These are phyloP conservation scores for Colletotrichum limetticola DNA, from an alignment of 2,329 filamentous ascomycete genomes.

Conservation along the genomic window DNA sequence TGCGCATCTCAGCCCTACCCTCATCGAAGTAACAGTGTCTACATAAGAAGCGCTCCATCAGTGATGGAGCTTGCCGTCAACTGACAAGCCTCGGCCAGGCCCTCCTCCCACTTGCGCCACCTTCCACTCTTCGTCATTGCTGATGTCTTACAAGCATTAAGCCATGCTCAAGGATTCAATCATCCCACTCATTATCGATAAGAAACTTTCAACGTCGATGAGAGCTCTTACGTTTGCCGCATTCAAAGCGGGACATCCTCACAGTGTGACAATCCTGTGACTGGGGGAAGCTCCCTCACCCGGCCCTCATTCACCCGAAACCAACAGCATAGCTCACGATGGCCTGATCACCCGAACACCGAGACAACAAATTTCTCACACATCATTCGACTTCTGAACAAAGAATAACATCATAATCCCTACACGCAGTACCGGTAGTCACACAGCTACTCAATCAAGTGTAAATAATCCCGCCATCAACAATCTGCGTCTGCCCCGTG, in stretches of 20 bases:
- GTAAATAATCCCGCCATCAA: slow-evolving; percentile 61
- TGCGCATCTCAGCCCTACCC: too few relatives aligned
- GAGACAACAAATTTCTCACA: neutral
- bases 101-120: too few relatives aligned
- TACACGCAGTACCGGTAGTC: too few relatives aligned
- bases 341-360: neutral
- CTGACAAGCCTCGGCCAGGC: too few relatives aligned
- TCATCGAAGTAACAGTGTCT: too few relatives aligned
- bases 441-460: neutral
- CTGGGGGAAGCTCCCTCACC: neutral
- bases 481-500: slow-evolving; percentile 72
- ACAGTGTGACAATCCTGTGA: neutral
- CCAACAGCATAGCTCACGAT: neutral
- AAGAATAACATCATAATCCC: neutral
- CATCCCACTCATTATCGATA: too few relatives aligned
- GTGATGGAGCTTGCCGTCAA: too few relatives aligned
- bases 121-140: too few relatives aligned
- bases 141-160: too few relatives aligned
- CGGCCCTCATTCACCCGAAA: neutral
- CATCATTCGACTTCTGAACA: neutral
- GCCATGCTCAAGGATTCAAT: too few relatives aligned
- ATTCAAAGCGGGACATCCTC: neutral
- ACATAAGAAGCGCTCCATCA: too few relatives aligned
- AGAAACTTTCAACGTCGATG: neutral
- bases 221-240: neutral